Evolutionary conservation across 768 basidiomycete genomes (phyloP).

Genomic region (Leccinum rimulosum): DNA sequence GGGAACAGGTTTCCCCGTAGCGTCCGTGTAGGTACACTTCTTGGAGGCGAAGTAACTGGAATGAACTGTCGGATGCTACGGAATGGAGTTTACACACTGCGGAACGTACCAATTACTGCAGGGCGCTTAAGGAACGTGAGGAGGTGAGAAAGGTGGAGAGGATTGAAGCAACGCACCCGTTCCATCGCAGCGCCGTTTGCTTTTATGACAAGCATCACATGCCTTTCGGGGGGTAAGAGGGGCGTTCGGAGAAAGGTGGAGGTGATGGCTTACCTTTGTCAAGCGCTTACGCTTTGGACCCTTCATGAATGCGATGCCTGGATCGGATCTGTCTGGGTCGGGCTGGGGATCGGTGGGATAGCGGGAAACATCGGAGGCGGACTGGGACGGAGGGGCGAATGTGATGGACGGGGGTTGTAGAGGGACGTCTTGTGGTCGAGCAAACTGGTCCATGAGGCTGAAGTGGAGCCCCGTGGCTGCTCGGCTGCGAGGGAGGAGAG

Average conservation of each 20-base stretch:
- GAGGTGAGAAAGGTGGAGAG: slow-evolving; percentile 3
- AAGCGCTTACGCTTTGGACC: slow-evolving; percentile 54
- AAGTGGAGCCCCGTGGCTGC: neutral
- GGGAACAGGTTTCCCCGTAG: slow-evolving; percentile 75
- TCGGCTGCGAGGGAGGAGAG: neutral
- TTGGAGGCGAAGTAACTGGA: slow-evolving; percentile 78
- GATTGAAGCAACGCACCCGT: slow-evolving; percentile 49
- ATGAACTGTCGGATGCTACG: slow-evolving; percentile 6
- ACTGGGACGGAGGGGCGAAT: slow-evolving; percentile 22
- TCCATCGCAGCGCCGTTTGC: slow-evolving; percentile 81
- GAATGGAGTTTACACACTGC: neutral
- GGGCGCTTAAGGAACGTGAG: slow-evolving; percentile 46
- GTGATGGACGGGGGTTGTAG: slow-evolving; percentile 20
- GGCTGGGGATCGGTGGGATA: slow-evolving; percentile 17
- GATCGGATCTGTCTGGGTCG: slow-evolving; percentile 30
- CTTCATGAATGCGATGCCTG: slow-evolving; percentile 45
- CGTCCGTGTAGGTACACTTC: slow-evolving; percentile 76
- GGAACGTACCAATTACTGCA: slow-evolving; percentile 73
- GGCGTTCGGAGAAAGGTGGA: neutral
- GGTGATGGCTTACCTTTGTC: slow-evolving; percentile 40
- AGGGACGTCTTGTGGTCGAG: slow-evolving; percentile 25
- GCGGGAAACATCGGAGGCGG: slow-evolving; percentile 21
- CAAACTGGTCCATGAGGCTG: slow-evolving; percentile 36
- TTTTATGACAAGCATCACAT: slow-evolving; percentile 83
- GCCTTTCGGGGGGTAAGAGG: slow-evolving; percentile 38